Evolutionary conservation across 2,329 filamentous ascomycete species (phyloP).

Genomic region (Arthrobotrys musiformis): DNA sequence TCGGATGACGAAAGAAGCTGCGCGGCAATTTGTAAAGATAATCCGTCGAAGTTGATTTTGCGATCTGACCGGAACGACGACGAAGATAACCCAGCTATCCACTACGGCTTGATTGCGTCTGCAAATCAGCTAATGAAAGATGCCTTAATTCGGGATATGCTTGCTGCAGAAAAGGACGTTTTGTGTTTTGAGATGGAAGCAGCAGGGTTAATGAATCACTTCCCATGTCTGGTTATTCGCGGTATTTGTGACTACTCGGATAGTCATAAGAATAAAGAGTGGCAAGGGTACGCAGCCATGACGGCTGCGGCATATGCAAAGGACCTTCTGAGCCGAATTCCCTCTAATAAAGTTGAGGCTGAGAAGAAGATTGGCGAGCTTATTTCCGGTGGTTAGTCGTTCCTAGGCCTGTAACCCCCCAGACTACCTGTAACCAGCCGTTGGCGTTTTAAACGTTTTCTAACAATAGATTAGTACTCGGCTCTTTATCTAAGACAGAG

Average conservation of each 20-base stretch:
- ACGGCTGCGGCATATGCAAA: constrained; percentile 56
- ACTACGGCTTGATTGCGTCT: constrained; percentile 15
- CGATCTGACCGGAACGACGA: too few species aligned
- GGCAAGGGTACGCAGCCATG: constrained; percentile 55
- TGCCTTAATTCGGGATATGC: constrained; percentile 43
- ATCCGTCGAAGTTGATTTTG: neutral
- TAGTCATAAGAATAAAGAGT: constrained; percentile 55
- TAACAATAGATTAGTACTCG: too few species aligned
- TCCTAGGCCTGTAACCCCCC: neutral
- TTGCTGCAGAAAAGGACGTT: neutral
- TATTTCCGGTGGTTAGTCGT: neutral
- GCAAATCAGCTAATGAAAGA: constrained; percentile 57
- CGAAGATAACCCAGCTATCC: too few species aligned
- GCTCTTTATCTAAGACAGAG: too few species aligned
- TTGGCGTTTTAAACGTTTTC: too few species aligned
- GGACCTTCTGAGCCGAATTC: constrained; percentile 25
- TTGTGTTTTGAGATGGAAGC: constrained; percentile 53
- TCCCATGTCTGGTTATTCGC: constrained; percentile 57
- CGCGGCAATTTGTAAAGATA: neutral
- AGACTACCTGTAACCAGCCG: too few species aligned
- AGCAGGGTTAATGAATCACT: constrained; percentile 26
- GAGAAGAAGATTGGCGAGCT: too few species aligned
- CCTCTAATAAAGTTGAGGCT: neutral
- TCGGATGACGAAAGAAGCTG: too few species aligned
- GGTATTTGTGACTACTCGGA: constrained; percentile 57